phyloP scores from a whole-genome alignment of 176 grass and related monocot species.

The maize (Zea mays) region DNA sequence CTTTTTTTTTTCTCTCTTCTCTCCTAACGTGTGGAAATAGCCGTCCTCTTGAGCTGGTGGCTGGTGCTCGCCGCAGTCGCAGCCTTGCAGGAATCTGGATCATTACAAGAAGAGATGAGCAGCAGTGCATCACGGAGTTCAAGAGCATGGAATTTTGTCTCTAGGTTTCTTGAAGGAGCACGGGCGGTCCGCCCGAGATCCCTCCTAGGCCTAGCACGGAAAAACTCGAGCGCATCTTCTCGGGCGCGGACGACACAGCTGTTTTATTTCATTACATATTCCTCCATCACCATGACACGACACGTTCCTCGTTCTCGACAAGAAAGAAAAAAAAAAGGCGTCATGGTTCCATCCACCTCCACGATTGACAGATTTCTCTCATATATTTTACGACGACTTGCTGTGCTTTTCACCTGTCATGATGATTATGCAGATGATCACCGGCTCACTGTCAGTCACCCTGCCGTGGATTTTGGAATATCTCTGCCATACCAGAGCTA shows the following conservation, averaged over 20 bases:
- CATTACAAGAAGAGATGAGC: no score
- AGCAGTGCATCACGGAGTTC: not conserved
- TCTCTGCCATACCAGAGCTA: not conserved
- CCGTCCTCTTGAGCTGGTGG: no score
- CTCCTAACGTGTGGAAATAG: no score
- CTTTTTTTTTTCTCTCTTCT: no score
- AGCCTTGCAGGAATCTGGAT: no score
- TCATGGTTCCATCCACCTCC: not conserved
- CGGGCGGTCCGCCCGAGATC: not conserved
- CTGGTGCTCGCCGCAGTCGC: no score
- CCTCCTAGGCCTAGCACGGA: not conserved
- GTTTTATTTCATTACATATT: not conserved
- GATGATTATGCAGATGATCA: not conserved
- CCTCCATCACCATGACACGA: not conserved
- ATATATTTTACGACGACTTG: not conserved
- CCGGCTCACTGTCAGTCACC: not conserved
- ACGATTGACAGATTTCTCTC: not conserved
- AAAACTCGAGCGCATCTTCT: not conserved
- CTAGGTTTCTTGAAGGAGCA: not conserved
- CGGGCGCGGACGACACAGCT: not conserved
- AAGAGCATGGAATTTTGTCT: conserved; percentile 3
- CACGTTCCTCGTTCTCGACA: not conserved
- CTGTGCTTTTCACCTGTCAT: not conserved
- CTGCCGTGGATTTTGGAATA: not conserved
- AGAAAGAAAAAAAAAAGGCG: not conserved